Percentiles rank a stretch among this genome's conserved stretches.
Conservation (phyloP, 495 filamentous ascomycete species). For the Letharia columbiana region DNA sequence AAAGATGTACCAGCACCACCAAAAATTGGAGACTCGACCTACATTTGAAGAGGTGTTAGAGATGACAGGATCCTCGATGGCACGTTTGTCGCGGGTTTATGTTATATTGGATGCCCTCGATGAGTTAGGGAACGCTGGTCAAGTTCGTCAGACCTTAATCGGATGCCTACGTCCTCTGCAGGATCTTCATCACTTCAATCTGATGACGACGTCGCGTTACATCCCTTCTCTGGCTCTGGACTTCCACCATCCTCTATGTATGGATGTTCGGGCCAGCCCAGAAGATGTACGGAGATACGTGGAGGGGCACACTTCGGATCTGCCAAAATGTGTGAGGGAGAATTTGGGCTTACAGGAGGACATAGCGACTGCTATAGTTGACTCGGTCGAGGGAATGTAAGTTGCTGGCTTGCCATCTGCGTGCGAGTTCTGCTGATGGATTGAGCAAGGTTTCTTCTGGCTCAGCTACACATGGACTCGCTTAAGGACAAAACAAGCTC, state of each 20-base stretch:
- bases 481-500: slow-evolving; percentile 30
- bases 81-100: slow-evolving; percentile 10
- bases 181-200: not conserved
- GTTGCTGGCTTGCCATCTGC: not conserved
- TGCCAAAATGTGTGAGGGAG: not conserved
- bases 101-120: slow-evolving; percentile 38
- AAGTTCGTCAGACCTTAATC: slow-evolving; percentile 5
- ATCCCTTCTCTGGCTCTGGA: slow-evolving; percentile 29
- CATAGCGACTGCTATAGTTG: not conserved
- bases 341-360: not conserved
- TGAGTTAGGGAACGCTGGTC: slow-evolving; percentile 30
- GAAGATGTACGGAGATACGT: slow-evolving; percentile 33
- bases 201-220: slow-evolving; percentile 16
- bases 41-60: slow-evolving; percentile 6
- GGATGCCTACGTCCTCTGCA: not conserved
- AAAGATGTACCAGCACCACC: slow-evolving; percentile 1
- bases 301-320: slow-evolving; percentile 7
- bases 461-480: slow-evolving; percentile 38
- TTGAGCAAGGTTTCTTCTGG: slow-evolving; percentile 40
- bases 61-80: not conserved
- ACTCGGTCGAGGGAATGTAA: slow-evolving; percentile 1
- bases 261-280: slow-evolving; percentile 36
- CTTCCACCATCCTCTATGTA: slow-evolving; percentile 21
- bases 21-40: not conserved
- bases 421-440: not conserved